Percentiles rank a stretch among this genome's conserved stretches.
These are phyloP conservation scores for Plasmopara viticola DNA, from an alignment of 352 stramenopile genomes.

Conservation along the genomic window DNA sequence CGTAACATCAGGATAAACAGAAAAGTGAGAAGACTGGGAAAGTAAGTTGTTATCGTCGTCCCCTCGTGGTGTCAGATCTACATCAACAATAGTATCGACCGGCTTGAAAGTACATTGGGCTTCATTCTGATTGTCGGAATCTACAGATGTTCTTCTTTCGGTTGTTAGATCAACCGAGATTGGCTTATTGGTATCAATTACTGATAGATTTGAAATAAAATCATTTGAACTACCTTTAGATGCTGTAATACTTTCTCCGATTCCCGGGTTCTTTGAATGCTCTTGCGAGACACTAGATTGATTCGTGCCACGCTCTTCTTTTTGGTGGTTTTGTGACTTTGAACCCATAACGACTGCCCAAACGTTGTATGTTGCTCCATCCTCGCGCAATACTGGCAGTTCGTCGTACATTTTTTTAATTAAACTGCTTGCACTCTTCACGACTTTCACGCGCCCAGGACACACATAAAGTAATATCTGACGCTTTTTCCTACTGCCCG, in stretches of 20 bases:
- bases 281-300: background rate
- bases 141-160: background rate
- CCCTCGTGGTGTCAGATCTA: background rate
- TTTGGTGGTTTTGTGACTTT: conserved; percentile 12
- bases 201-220: background rate
- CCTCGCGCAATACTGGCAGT: conserved; percentile 16
- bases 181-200: background rate
- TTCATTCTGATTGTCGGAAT: too few relatives aligned
- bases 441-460: conserved; percentile 59
- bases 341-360: conserved; percentile 27
- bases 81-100: too few relatives aligned
- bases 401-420: conserved; percentile 52
- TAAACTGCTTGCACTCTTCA: conserved; percentile 44
- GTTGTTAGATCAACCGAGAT: background rate
- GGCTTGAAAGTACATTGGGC: too few relatives aligned
- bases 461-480: conserved; percentile 56
- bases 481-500: conserved; percentile 4
- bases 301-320: background rate
- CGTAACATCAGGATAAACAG: background rate
- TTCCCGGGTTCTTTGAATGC: conserved; percentile 1
- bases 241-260: background rate
- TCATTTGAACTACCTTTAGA: background rate
- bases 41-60: background rate
- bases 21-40: conserved; percentile 1
- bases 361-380: conserved; percentile 30